Conservation (phyloP, 257 asterid species). For the Voacanga thouarsii region DNA sequence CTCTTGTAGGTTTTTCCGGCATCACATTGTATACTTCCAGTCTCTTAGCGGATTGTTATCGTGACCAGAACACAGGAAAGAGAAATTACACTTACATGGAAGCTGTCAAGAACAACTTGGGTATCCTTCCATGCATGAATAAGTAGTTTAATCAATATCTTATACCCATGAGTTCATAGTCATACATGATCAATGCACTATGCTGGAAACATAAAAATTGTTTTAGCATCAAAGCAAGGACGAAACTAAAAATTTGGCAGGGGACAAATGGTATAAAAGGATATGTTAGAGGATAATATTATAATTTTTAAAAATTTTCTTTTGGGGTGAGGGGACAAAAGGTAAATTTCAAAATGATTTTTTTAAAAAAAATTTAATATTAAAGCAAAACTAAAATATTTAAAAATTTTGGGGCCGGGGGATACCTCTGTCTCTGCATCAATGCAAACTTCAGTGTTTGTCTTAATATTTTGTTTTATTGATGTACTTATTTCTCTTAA, state of each 20-base stretch:
- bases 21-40: slow-evolving; percentile 55
- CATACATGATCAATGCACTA: not conserved
- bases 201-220: not conserved
- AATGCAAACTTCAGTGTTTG: not conserved
- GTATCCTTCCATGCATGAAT: slow-evolving; percentile 14
- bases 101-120: slow-evolving; percentile 56
- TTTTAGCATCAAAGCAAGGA: too few relatives aligned
- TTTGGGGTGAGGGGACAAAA: too few relatives aligned
- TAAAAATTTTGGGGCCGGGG: too few relatives aligned
- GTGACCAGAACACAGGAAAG: slow-evolving; percentile 46
- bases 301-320: too few relatives aligned
- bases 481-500: not conserved
- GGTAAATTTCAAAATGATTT: too few relatives aligned
- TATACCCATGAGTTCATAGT: not conserved
- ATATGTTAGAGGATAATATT: too few relatives aligned
- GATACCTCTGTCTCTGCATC: too few relatives aligned
- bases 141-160: too few relatives aligned
- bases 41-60: slow-evolving; percentile 61
- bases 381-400: too few relatives aligned
- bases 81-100: slow-evolving; percentile 69
- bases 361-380: too few relatives aligned
- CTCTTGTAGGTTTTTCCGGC: slow-evolving; percentile 45
- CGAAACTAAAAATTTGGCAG: too few relatives aligned
- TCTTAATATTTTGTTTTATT: not conserved
- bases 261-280: too few relatives aligned